phyloP scores from a whole-genome alignment of 2,329 filamentous ascomycete genomes.

The Ascochyta pisi region DNA sequence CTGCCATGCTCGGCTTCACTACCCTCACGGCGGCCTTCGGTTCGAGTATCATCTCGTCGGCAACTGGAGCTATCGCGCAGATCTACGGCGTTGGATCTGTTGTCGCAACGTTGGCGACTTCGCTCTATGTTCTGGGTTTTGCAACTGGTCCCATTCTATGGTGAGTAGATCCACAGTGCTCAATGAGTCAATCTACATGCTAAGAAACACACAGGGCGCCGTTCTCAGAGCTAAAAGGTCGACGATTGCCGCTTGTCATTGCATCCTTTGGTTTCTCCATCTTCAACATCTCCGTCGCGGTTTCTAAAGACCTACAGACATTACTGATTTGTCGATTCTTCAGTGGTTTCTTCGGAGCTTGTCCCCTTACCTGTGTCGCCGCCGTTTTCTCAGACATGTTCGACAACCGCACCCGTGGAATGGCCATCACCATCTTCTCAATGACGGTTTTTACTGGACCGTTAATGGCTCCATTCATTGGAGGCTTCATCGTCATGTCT shows the following conservation, averaged over 20 bases:
- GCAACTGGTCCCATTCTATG: constrained; percentile 16
- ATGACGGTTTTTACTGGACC: constrained; percentile 61
- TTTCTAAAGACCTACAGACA: constrained; percentile 61
- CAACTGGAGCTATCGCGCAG: constrained; percentile 39
- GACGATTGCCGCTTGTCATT: constrained; percentile 57
- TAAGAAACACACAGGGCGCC: constrained; percentile 56
- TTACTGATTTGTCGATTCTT: constrained; percentile 62
- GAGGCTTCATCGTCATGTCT: constrained; percentile 61
- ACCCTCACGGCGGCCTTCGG: constrained; percentile 73
- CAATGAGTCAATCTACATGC: constrained; percentile 45
- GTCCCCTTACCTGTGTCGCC: constrained; percentile 59
- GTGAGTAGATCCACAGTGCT: not conserved
- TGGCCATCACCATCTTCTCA: constrained; percentile 57
- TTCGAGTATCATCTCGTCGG: constrained; percentile 53
- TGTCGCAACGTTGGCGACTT: constrained; percentile 59
- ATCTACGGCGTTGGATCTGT: constrained; percentile 56
- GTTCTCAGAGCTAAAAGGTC: constrained; percentile 59
- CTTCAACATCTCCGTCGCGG: constrained; percentile 58
- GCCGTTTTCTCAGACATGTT: constrained; percentile 66
- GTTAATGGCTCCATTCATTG: constrained; percentile 61
- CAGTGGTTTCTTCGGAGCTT: constrained; percentile 61
- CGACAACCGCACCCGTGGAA: constrained; percentile 50
- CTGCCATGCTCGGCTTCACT: constrained; percentile 74
- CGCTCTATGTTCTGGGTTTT: constrained; percentile 56
- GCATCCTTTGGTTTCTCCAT: constrained; percentile 60